Evolutionary conservation across 441 rosid genomes (phyloP).

Genomic region (Corymbia citriodora): DNA sequence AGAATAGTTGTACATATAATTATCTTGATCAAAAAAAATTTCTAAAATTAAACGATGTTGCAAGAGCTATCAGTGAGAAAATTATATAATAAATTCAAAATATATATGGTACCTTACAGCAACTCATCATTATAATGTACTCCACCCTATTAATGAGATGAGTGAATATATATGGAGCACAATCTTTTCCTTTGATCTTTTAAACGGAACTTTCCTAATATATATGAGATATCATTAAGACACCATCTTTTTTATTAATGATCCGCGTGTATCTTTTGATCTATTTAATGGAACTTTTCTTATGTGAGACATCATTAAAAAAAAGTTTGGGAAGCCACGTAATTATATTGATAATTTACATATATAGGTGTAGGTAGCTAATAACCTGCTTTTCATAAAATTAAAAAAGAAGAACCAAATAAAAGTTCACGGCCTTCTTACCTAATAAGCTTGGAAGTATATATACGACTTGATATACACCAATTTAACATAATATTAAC

Average conservation of each 20-base stretch:
- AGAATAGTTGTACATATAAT: not conserved
- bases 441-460: not conserved
- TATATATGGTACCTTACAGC: not conserved
- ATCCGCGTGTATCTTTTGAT: not conserved
- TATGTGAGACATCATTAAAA: not conserved
- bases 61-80: not conserved
- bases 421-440: not conserved
- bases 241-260: not conserved
- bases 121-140: not conserved
- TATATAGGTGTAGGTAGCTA: not conserved
- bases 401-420: not conserved
- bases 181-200: not conserved
- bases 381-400: not conserved
- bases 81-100: not conserved
- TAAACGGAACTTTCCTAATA: not conserved
- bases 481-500: not conserved
- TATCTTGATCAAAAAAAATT: not conserved
- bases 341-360: not conserved
- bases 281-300: not conserved
- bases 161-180: not conserved
- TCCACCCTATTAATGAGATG: not conserved
- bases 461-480: not conserved
- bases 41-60: not conserved
- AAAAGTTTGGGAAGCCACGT: not conserved
- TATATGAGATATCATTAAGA: not conserved